These are phyloP conservation scores for Xerocomellus intermedius DNA, from an alignment of 768 basidiomycete species.

Conservation along the genomic window DNA sequence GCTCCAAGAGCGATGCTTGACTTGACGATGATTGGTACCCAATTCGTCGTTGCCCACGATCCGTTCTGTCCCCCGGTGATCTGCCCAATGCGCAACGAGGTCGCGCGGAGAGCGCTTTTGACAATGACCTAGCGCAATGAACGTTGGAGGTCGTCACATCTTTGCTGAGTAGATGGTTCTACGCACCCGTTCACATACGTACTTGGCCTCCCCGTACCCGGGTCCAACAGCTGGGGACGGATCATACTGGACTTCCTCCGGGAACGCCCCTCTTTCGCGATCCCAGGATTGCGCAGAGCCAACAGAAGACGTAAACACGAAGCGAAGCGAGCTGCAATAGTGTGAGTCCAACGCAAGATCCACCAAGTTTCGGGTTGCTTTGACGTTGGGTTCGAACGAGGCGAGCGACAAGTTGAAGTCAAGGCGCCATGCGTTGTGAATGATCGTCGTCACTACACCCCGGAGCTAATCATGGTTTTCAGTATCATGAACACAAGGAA, in stretches of 20 bases:
- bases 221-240: constrained; percentile 28
- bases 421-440: too few relatives aligned
- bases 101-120: constrained; percentile 24
- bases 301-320: constrained; percentile 29
- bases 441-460: too few relatives aligned
- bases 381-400: constrained; percentile 34
- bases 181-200: constrained; percentile 36
- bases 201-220: constrained; percentile 40
- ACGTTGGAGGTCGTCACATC: background rate
- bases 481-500: too few relatives aligned
- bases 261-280: constrained; percentile 6
- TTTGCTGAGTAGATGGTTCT: constrained; percentile 8
- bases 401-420: constrained; percentile 27
- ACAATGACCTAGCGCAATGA: constrained; percentile 20
- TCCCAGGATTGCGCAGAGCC: constrained; percentile 24
- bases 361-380: constrained; percentile 32
- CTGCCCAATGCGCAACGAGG: constrained; percentile 34
- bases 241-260: constrained; percentile 35
- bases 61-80: constrained; percentile 34
- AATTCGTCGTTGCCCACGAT: constrained; percentile 35
- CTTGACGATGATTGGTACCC: constrained; percentile 37
- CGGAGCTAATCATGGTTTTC: too few relatives aligned
- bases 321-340: constrained; percentile 9
- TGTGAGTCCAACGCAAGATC: constrained; percentile 34
- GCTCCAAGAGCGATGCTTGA: constrained; percentile 28